Evolutionary conservation across 2,329 filamentous ascomycete species (phyloP).

Genomic region (Aspergillus ustus): DNA sequence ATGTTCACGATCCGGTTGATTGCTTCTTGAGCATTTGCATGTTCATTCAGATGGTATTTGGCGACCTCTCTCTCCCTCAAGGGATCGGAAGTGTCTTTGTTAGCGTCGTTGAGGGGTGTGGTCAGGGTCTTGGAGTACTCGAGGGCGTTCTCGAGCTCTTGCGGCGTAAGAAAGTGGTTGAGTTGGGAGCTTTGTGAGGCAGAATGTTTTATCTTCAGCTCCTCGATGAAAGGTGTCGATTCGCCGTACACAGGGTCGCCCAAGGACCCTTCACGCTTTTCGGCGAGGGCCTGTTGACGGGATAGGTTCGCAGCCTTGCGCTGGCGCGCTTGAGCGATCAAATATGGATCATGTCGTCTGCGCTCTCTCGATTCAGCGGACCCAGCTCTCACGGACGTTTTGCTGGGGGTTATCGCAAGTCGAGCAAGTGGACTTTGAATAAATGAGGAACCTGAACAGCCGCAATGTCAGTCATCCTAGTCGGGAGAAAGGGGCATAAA

Average conservation of each 20-base stretch:
- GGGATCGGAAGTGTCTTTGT: conserved; percentile 41
- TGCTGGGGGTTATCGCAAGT: conserved; percentile 58
- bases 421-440: conserved; percentile 51
- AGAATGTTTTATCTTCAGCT: conserved; percentile 31
- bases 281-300: conserved; percentile 70
- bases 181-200: conserved; percentile 51
- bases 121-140: conserved; percentile 69
- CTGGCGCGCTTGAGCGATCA: conserved; percentile 78
- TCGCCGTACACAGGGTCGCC: conserved; percentile 82
- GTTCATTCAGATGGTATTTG: conserved; percentile 57
- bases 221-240: conserved; percentile 75
- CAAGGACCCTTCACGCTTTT: conserved; percentile 65
- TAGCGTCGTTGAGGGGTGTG: conserved; percentile 38
- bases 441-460: conserved; percentile 33
- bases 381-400: conserved; percentile 65
- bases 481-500: conserved; percentile 23
- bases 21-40: conserved; percentile 73
- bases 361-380: conserved; percentile 67
- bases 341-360: conserved; percentile 77
- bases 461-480: conserved; percentile 3
- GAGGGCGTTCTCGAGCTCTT: conserved; percentile 70
- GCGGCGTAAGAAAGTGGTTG: conserved; percentile 75
- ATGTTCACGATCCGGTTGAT: conserved; percentile 79
- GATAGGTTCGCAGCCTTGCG: conserved; percentile 82
- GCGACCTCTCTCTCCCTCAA: conserved; percentile 43